phyloP scores from a whole-genome alignment of 192 early-diverging fungal species.

The Coemansia sp. region DNA sequence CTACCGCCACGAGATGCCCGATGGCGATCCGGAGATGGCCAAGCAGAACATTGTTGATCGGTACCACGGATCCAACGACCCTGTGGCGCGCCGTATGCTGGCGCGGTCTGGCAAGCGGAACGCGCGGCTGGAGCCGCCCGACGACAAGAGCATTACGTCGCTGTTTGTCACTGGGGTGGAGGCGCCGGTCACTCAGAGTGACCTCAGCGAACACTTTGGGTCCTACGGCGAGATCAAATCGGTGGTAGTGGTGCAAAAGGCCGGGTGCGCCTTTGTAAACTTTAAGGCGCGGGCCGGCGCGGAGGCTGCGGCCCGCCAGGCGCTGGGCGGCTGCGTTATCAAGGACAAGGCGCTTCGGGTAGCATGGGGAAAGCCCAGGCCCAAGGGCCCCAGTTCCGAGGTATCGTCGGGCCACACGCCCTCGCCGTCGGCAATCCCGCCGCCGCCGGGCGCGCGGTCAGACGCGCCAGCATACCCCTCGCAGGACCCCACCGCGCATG shows the following conservation, averaged over 20 bases:
- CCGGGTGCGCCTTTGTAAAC: constrained; percentile 88
- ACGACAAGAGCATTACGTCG: constrained; percentile 76
- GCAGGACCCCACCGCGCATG: constrained; percentile 55
- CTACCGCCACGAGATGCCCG: constrained; percentile 90
- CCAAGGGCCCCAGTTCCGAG: constrained; percentile 62
- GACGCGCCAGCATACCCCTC: constrained; percentile 42
- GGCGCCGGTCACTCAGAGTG: constrained; percentile 60
- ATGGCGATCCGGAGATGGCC: constrained; percentile 68
- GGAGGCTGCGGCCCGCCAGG: constrained; percentile 72
- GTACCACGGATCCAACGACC: constrained; percentile 92
- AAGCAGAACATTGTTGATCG: constrained; percentile 94
- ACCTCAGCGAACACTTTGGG: constrained; percentile 67
- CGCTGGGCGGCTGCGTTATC: constrained; percentile 64
- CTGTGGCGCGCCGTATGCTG: constrained; percentile 83
- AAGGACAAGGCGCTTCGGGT: constrained; percentile 67
- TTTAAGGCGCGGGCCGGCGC: constrained; percentile 74
- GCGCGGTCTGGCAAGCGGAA: constrained; percentile 50
- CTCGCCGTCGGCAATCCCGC: constrained; percentile 2
- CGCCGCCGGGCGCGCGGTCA: constrained; percentile 15
- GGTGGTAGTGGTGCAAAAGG: constrained; percentile 70
- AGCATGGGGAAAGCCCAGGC: constrained; percentile 77
- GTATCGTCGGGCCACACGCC: background rate
- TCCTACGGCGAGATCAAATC: constrained; percentile 88
- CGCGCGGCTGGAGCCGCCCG: constrained; percentile 56
- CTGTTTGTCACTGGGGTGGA: constrained; percentile 82